These are phyloP conservation scores for Rhizoclosmatium globosum DNA, from an alignment of 192 early-diverging fungal genomes.

Conservation along the genomic window DNA sequence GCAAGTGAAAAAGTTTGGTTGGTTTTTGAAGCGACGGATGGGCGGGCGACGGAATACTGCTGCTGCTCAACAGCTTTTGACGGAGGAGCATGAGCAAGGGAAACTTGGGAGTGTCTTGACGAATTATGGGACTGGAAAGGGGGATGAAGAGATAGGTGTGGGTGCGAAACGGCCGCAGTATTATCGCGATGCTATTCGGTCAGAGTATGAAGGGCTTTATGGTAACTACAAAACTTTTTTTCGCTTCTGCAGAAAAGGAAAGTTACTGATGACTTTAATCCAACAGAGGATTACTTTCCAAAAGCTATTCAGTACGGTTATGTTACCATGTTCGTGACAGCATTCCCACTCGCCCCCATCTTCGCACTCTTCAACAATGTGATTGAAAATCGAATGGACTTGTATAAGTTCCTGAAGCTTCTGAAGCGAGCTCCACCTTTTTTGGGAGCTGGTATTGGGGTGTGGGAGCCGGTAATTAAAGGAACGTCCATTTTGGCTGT, in stretches of 20 bases:
- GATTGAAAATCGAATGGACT: constrained; percentile 67
- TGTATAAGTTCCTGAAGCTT: constrained; percentile 32
- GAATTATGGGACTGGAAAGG: background rate
- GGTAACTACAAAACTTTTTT: background rate
- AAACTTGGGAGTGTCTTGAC: background rate
- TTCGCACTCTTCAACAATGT: constrained; percentile 71
- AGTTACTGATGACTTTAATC: too few species aligned
- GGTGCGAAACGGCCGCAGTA: constrained; percentile 1
- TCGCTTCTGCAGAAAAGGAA: too few species aligned
- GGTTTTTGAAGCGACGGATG: background rate
- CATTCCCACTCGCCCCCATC: constrained; percentile 75
- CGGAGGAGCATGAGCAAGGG: background rate
- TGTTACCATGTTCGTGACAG: constrained; percentile 68
- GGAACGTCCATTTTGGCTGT: constrained; percentile 21
- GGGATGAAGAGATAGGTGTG: background rate
- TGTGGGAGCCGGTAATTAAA: constrained; percentile 7
- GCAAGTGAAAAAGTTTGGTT: background rate
- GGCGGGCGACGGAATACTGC: too few species aligned
- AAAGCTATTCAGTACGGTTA: constrained; percentile 75
- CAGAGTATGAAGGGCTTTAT: constrained; percentile 9
- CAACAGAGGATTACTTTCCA: constrained; percentile 7
- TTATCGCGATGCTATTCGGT: constrained; percentile 4
- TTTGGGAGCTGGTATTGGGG: constrained; percentile 40
- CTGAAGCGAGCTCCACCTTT: constrained; percentile 32
- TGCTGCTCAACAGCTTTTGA: background rate